phyloP scores from a whole-genome alignment of 768 basidiomycete species.

The Rhodotorula taiwanensis region DNA sequence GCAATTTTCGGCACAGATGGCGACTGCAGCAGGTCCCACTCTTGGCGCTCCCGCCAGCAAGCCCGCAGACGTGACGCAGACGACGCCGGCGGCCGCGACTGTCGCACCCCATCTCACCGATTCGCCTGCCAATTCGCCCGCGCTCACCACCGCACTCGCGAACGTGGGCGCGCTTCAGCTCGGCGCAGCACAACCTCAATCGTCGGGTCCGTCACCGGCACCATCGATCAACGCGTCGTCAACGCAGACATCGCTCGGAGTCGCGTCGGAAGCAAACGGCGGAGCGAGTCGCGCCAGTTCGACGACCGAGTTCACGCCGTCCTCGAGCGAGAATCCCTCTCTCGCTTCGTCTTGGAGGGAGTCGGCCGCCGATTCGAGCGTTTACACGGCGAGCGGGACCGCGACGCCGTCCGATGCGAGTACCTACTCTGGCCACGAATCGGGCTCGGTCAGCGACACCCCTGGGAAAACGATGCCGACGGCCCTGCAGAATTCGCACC shows the following conservation, averaged over 20 bases:
- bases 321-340: slow-evolving; percentile 1
- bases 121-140: no score
- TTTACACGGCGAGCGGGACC: background rate
- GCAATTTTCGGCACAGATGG: background rate
- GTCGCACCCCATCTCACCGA: no score
- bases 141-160: background rate
- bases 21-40: background rate
- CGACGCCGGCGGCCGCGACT: background rate
- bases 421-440: background rate
- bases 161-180: no score
- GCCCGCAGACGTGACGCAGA: no score
- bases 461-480: background rate
- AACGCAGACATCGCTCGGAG: no score
- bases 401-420: slow-evolving; percentile 1
- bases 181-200: no score
- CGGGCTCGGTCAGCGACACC: background rate
- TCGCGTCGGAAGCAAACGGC: no score
- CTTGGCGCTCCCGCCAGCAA: background rate
- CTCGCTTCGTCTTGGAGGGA: slow-evolving; percentile 1
- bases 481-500: slow-evolving; percentile 6
- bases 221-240: no score
- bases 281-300: no score
- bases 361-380: slow-evolving; percentile 5
- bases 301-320: background rate
- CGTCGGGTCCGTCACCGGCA: no score